These are phyloP conservation scores for Bombardia bombarda DNA, from an alignment of 495 filamentous ascomycete species.

Conservation along the genomic window DNA sequence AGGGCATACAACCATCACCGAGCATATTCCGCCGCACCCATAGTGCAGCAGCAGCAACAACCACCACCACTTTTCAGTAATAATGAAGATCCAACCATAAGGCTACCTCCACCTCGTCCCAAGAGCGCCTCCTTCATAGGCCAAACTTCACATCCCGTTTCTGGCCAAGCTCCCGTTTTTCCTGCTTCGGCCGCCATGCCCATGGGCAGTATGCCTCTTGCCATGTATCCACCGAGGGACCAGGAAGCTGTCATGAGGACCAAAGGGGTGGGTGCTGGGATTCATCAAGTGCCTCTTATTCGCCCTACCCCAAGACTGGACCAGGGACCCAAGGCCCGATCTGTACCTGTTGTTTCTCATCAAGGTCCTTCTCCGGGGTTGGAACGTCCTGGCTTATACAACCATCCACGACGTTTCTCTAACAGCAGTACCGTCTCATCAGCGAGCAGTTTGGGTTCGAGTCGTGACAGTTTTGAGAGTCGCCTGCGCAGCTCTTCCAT, in stretches of 20 bases:
- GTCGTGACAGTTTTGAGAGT: slow-evolving; percentile 18
- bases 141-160: too few relatives aligned
- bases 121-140: too few relatives aligned
- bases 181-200: background rate
- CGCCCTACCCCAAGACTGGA: too few relatives aligned
- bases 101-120: background rate
- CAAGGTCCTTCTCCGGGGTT: background rate
- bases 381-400: slow-evolving; percentile 9
- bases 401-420: slow-evolving; percentile 14
- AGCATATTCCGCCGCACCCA: background rate
- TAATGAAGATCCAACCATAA: background rate
- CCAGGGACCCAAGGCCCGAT: too few relatives aligned
- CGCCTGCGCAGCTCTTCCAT: slow-evolving; percentile 14
- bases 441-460: slow-evolving; percentile 15
- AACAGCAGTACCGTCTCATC: slow-evolving; percentile 18
- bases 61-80: background rate
- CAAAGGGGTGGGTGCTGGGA: slow-evolving; percentile 12
- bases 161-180: background rate
- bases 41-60: too few relatives aligned
- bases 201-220: slow-evolving; percentile 3
- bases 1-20: background rate
- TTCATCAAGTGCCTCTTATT: slow-evolving; percentile 10
- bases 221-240: slow-evolving; percentile 19
- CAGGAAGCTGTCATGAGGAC: slow-evolving; percentile 20
- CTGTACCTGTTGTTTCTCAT: too few relatives aligned